phyloP scores from a whole-genome alignment of 2,329 filamentous ascomycete genomes.

The Talaromyces sp. region DNA sequence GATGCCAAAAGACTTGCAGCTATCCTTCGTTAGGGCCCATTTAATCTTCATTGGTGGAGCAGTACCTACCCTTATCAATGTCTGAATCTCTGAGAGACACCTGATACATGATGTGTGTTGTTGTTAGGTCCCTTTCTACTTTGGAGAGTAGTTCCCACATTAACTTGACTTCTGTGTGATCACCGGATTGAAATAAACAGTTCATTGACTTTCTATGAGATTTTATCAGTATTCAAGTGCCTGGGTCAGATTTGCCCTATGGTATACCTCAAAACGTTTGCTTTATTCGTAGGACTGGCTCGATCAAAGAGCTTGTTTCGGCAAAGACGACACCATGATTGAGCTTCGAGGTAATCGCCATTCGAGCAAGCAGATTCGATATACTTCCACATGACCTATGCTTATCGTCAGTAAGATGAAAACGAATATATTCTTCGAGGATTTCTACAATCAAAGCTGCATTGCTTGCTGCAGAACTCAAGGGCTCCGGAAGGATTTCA shows the following conservation, averaged over 20 bases:
- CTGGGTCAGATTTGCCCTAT: background rate
- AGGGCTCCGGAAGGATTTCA: slow-evolving; percentile 42
- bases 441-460: slow-evolving; percentile 41
- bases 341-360: slow-evolving; percentile 53
- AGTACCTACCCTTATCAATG: background rate
- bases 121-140: slow-evolving; percentile 60
- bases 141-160: slow-evolving; percentile 59
- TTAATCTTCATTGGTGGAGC: background rate
- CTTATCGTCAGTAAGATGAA: background rate
- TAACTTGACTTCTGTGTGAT: slow-evolving; percentile 46
- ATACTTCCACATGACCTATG: slow-evolving; percentile 75
- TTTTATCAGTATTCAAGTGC: background rate
- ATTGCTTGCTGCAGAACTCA: slow-evolving; percentile 61
- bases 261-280: slow-evolving; percentile 63
- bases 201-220: slow-evolving; percentile 65
- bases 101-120: slow-evolving; percentile 73
- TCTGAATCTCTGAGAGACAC: slow-evolving; percentile 51
- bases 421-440: background rate
- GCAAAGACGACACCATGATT: slow-evolving; percentile 69
- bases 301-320: slow-evolving; percentile 65
- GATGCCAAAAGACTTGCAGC: slow-evolving; percentile 7
- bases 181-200: slow-evolving; percentile 61
- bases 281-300: slow-evolving; percentile 62
- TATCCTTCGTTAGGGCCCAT: background rate
- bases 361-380: slow-evolving; percentile 59